Percentiles rank a stretch among this genome's conserved stretches.
These are phyloP conservation scores for Fragaria iinumae DNA, from an alignment of 306 rosid species.

Conservation along the genomic window DNA sequence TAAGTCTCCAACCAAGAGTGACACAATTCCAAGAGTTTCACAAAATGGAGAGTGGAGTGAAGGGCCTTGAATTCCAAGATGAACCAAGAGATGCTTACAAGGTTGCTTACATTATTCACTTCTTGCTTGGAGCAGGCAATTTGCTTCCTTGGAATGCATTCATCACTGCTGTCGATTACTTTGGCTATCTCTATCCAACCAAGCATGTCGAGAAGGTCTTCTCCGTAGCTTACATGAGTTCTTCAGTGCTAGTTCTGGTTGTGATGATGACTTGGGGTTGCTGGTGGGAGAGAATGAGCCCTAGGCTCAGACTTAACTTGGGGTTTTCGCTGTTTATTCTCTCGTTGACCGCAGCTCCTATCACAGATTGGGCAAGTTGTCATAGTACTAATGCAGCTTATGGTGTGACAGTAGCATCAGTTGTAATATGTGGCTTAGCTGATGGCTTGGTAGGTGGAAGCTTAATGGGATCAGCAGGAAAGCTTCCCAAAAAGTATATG, in stretches of 20 bases:
- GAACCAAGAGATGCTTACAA: slow-evolving; percentile 51
- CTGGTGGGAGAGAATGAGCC: slow-evolving; percentile 52
- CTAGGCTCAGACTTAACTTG: slow-evolving; percentile 57
- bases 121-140: slow-evolving; percentile 88
- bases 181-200: slow-evolving; percentile 67
- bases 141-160: slow-evolving; percentile 96
- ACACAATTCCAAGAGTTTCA: neutral
- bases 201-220: slow-evolving; percentile 75
- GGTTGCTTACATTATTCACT: slow-evolving; percentile 76
- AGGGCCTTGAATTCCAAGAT: slow-evolving; percentile 39
- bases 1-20: slow-evolving; percentile 27
- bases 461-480: slow-evolving; percentile 91
- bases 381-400: slow-evolving; percentile 41
- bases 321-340: slow-evolving; percentile 54
- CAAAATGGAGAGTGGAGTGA: slow-evolving; percentile 50
- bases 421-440: slow-evolving; percentile 54
- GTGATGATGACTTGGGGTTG: slow-evolving; percentile 64
- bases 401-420: slow-evolving; percentile 37
- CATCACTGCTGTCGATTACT: slow-evolving; percentile 92
- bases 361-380: slow-evolving; percentile 54
- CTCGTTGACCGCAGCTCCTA: slow-evolving; percentile 68
- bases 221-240: slow-evolving; percentile 75
- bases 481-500: slow-evolving; percentile 84
- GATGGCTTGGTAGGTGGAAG: slow-evolving; percentile 86
- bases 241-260: slow-evolving; percentile 61